Evolutionary conservation across 345 rosid species (phyloP).

Genomic region (Clarkia xantiana): DNA sequence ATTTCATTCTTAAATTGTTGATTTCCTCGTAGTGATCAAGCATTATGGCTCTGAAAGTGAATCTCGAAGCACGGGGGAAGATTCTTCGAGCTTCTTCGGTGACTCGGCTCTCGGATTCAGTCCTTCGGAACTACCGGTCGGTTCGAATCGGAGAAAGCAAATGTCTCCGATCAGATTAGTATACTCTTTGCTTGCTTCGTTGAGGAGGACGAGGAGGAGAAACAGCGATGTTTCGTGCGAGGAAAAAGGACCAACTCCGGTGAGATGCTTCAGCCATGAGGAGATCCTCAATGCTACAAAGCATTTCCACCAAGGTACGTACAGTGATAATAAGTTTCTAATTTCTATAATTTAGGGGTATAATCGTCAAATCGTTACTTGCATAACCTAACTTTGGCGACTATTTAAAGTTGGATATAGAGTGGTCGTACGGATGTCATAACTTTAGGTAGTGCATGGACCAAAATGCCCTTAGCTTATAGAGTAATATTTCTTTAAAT

Average conservation of each 20-base stretch:
- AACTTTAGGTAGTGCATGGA: too few species aligned
- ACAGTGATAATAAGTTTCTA: too few species aligned
- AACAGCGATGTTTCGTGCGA: constrained; percentile 14
- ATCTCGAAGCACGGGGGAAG: constrained; percentile 45
- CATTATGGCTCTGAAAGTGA: constrained; percentile 20
- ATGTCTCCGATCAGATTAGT: constrained; percentile 34
- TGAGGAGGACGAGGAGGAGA: constrained; percentile 40
- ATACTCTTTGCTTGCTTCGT: constrained; percentile 41
- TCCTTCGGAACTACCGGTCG: constrained; percentile 18
- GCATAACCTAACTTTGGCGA: too few species aligned
- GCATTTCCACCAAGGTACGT: constrained; percentile 49
- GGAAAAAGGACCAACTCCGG: constrained; percentile 31
- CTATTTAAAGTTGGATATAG: too few species aligned
- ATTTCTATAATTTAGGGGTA: too few species aligned
- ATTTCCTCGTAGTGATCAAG: constrained; percentile 5
- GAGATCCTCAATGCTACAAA: constrained; percentile 68
- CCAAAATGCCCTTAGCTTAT: too few species aligned
- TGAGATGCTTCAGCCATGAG: constrained; percentile 54
- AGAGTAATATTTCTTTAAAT: neutral
- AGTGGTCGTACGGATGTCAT: too few species aligned
- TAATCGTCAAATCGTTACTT: too few species aligned
- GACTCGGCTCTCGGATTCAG: constrained; percentile 34
- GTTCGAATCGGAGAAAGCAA: constrained; percentile 16
- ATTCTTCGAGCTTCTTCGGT: constrained; percentile 25
- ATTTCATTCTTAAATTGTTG: too few species aligned